Conservation (phyloP, 257 asterid genomes). For the Cinchona pubescens region DNA sequence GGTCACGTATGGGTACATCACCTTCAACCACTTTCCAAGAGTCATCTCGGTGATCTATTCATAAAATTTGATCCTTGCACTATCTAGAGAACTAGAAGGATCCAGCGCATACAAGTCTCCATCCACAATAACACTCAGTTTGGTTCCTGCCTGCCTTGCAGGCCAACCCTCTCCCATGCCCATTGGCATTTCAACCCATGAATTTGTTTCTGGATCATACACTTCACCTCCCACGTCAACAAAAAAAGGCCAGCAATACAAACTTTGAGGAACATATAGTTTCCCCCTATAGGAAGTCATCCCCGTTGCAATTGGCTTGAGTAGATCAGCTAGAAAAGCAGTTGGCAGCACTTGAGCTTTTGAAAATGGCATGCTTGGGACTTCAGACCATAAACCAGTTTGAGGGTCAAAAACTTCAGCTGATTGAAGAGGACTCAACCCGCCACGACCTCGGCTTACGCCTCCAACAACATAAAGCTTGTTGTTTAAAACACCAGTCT, state of each 20-base stretch:
- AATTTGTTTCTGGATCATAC: constrained; percentile 74
- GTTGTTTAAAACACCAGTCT: constrained; percentile 63
- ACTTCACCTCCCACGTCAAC: constrained; percentile 98
- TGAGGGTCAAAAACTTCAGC: constrained; percentile 85
- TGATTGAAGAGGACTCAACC: constrained; percentile 74
- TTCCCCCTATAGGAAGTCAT: constrained; percentile 80
- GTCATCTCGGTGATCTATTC: constrained; percentile 82
- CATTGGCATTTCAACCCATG: constrained; percentile 83
- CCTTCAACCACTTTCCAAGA: constrained; percentile 80
- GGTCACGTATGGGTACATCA: constrained; percentile 62
- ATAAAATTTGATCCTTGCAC: constrained; percentile 79
- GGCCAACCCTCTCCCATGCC: constrained; percentile 99
- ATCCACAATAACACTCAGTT: constrained; percentile 73
- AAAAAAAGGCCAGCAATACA: constrained; percentile 88
- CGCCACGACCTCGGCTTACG: constrained; percentile 74
- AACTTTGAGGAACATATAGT: constrained; percentile 83
- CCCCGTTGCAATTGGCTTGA: constrained; percentile 94
- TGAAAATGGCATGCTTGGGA: constrained; percentile 89
- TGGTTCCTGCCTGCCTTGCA: constrained; percentile 89
- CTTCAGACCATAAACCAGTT: constrained; percentile 66
- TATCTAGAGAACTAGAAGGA: constrained; percentile 66
- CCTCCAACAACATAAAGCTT: constrained; percentile 92
- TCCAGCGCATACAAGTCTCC: constrained; percentile 79
- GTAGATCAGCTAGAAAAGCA: constrained; percentile 81
- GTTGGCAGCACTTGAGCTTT: constrained; percentile 82